Base-by-base conservation (phyloP, 371 early-diverging fungal species). In the Circinella umbellata region DNA sequence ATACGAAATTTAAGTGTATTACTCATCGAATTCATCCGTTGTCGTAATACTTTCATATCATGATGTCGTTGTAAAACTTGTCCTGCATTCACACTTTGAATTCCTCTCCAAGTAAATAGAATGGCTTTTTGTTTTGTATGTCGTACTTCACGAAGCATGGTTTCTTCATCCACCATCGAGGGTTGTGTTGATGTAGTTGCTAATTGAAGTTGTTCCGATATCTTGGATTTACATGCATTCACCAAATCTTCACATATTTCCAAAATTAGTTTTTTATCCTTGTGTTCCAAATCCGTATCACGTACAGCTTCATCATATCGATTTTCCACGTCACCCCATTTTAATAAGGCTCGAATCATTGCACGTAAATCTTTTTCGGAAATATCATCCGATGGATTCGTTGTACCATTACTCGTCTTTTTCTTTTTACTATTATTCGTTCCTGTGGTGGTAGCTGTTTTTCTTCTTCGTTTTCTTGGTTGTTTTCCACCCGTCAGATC, bases 61-160 rank as follows among this genome's bases (percentile, higher is more conserved):
- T 77, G 82, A 42, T 91, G 76, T 5, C 95, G 86, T 74, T 89
- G 86, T 14, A 95, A 68, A 13, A 95, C 73, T 63, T 86, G 85
- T 4, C 91, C 89, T 0, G 97, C 96, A 79, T 98, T 97, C 54
- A 97, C 89, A 69, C 91, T 89, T 34, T 90, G 85, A 34, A 95
- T 85, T 14, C 90, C 94, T 39, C 87, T 80, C 89, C 91, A 96
- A 5, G 92, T 90, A 37, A 94, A 86, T 7, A 90, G 78, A 42
- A 94, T 89, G 5, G 93, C 93, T 78, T 95, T 96, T 57, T 88
- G 89, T 59, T 90, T 88, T 63, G 88, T 89, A 68, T 86, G 84
- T 57, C 87, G 73, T 10, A 85, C 77, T 67, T 85, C 82, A 18
- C 80, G 82, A 27, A 83, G 64, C 15, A 87, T 76, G 18, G 81